Evolutionary conservation across 257 asterid species (phyloP).

Genomic region (Solanum peruvianum): DNA sequence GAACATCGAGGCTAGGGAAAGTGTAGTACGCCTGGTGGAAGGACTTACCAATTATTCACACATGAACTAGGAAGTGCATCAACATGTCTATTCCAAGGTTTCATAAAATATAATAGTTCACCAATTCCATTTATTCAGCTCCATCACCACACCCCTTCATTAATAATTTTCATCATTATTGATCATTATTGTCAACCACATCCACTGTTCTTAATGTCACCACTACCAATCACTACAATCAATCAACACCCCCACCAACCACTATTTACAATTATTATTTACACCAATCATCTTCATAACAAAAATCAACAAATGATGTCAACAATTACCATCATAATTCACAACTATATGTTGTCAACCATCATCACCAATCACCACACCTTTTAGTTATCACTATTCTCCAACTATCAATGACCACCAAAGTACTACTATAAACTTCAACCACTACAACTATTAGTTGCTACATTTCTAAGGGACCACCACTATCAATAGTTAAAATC

Average conservation of each 20-base stretch:
- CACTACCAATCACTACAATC: not conserved
- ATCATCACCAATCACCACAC: too few relatives aligned
- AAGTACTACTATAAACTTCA: too few relatives aligned
- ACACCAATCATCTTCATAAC: too few relatives aligned
- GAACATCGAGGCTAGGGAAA: too few relatives aligned
- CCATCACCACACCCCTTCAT: not conserved
- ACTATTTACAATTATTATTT: too few relatives aligned
- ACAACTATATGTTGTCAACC: not conserved
- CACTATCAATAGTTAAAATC: too few relatives aligned
- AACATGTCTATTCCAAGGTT: not conserved
- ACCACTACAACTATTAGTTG: too few relatives aligned
- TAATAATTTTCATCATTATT: too few relatives aligned
- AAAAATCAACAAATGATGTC: not conserved
- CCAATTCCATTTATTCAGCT: not conserved
- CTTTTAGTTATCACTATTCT: too few relatives aligned
- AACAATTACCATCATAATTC: not conserved
- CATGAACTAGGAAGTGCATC: not conserved
- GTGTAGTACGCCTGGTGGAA: too few relatives aligned
- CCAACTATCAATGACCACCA: too few relatives aligned
- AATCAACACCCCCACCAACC: not conserved
- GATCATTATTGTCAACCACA: not conserved
- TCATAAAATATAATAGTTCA: not conserved
- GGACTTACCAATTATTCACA: not conserved
- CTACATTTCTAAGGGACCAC: too few relatives aligned
- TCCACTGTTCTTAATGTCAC: not conserved